Evolutionary conservation across 1,139 yeast species (phyloP).

Genomic region (Taphrina deformans): DNA sequence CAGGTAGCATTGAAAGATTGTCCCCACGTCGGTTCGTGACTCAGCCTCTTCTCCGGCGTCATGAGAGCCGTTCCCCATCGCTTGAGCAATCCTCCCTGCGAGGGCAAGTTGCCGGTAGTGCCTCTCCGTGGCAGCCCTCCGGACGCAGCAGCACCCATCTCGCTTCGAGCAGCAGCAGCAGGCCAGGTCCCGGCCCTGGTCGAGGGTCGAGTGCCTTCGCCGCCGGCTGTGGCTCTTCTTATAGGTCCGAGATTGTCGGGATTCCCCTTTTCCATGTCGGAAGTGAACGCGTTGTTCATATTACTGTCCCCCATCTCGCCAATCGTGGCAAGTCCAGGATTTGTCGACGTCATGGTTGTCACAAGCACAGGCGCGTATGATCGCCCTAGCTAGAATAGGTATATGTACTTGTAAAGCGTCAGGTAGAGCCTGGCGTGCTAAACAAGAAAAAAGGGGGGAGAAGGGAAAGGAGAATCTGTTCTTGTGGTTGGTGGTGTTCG

Average conservation of each 20-base stretch:
- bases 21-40: conserved; percentile 11
- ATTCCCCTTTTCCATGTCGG: conserved; percentile 11
- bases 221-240: not conserved
- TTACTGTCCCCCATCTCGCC: not conserved
- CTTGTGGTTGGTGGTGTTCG: not conserved
- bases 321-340: not conserved
- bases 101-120: not conserved
- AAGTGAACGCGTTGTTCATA: not conserved
- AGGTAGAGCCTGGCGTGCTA: too few relatives aligned
- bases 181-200: conserved; percentile 13
- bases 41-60: conserved; percentile 10
- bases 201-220: not conserved
- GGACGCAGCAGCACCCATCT: conserved; percentile 7
- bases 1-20: conserved; percentile 12
- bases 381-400: not conserved
- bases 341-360: not conserved
- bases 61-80: conserved; percentile 23
- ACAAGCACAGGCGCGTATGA: not conserved
- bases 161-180: not conserved
- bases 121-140: not conserved
- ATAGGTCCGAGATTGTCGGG: not conserved
- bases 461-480: not conserved
- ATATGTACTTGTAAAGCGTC: too few relatives aligned
- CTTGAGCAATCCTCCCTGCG: conserved; percentile 8
- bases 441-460: not conserved